Conservation (phyloP, 2,329 filamentous ascomycete genomes). For the Colletotrichum tropicicola region DNA sequence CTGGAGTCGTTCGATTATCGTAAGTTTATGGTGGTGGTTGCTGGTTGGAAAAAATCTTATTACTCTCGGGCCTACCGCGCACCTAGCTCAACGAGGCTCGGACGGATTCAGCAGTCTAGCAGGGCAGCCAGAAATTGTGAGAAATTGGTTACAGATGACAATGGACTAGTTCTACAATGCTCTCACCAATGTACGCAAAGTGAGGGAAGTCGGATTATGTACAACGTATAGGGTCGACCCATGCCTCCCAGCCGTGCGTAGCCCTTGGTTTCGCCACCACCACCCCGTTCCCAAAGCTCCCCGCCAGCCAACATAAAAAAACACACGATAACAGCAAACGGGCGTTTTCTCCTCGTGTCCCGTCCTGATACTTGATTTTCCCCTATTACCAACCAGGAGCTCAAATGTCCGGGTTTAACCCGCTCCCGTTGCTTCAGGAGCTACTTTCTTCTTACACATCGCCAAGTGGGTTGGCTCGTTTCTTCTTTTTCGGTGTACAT, state of each 20-base stretch:
- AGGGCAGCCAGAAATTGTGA: no score
- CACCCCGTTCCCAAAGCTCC: conserved; percentile 19
- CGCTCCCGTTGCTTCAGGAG: conserved; percentile 13
- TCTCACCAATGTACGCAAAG: conserved; percentile 27
- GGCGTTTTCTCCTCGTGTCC: conserved; percentile 5
- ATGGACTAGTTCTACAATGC: conserved; percentile 30
- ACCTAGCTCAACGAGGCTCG: not conserved
- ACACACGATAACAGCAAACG: conserved; percentile 10
- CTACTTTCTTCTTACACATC: conserved; percentile 28
- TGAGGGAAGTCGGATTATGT: conserved; percentile 30
- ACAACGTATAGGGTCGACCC: conserved; percentile 19
- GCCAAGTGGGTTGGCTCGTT: conserved; percentile 7
- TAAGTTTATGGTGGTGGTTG: no score
- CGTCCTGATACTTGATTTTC: conserved; percentile 23
- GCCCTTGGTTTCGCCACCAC: conserved; percentile 8
- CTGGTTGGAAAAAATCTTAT: no score
- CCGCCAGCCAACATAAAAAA: conserved; percentile 15
- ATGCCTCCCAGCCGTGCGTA: conserved; percentile 18
- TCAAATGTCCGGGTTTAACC: not conserved
- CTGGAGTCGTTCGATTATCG: no score
- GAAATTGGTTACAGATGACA: conserved; percentile 14
- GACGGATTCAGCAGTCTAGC: not conserved
- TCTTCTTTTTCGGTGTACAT: not conserved
- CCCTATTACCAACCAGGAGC: conserved; percentile 16
- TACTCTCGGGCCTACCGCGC: no score